Evolutionary conservation across 257 asterid genomes (phyloP), one percentile per base, ranked within the genome.

Genomic region (Nicotiana otophora): DNA sequence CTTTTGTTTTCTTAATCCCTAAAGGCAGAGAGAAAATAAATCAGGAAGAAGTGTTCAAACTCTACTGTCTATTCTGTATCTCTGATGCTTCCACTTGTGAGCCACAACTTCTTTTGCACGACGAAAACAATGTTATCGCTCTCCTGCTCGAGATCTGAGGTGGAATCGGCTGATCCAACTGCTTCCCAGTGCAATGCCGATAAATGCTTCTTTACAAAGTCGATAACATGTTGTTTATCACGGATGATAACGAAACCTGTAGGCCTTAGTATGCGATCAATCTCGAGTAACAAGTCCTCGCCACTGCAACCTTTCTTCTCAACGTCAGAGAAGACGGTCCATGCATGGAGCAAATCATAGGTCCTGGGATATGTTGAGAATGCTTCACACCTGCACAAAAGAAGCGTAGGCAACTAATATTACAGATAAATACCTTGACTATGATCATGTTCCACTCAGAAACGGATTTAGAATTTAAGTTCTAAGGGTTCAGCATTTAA

Each of bases 221-320:
- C 97, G 12, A 95, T 91, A 53, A 92, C 89, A 0, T 90, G 90
- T 74, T 88, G 98, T 81, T 85, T 89, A 80, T 95, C 99, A 54
- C 89, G 83, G 87, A 95, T 83, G 78, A 95, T 92, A 17, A 90
- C 91, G 57, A 95, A 93, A 3, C 99, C 98, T 1, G 97, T 91
- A 4, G 99, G 99, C 89, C 99, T 91, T 81, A 95, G 90, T 19
- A 95, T 91, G 4, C 99, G 98, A 72, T 95, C 99, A 83, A 95
- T 91, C 88, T 95, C 99, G 14, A 95, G 91, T 66, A 95, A 88
- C 67, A 95, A 89, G 81, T 95, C 99, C 87, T 95, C 99, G 5
- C 96, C 97, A 57, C 98, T 92, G 86, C 99, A 95, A 39, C 98
- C 98, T 86, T 92, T 93, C 92, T 86, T 95, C 86, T 93, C 98